Base-by-base conservation (phyloP, 2,329 filamentous ascomycete genomes). In the Karstenula rhodostoma region DNA sequence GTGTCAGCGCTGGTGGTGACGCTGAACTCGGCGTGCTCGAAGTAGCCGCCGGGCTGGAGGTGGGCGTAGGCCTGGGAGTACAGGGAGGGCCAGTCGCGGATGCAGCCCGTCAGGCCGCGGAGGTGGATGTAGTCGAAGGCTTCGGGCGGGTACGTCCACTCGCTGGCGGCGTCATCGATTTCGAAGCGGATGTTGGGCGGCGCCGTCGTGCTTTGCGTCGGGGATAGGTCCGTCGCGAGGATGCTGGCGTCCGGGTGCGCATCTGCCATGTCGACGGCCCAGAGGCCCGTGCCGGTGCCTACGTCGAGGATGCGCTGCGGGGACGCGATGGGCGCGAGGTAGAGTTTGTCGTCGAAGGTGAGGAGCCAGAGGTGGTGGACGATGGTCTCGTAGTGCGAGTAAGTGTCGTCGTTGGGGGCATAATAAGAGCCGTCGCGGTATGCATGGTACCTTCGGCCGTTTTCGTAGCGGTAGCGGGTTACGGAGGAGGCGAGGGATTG, bases 141-240 rank as follows among this genome's bases (percentile, higher is more conserved):
- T 47, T 72, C 59, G 9, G 67, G 56, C 1, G 75, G 73, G 63
- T 79, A 82, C 8, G 75, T 75, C 79, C 81, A 82, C 49, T 78
- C 70, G 49, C 67, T 68, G 64, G 69, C 73, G 23, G 75, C 72
- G 67, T 82, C 81, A 66, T 82, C 80, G 64, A 82, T 76, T 65
- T 82, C 78, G 67, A 82, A 82, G 29, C 69, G 71, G 57, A 80
- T 73, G 64, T 82, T 82, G 2, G 78, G 73, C 5, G 79, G 77
- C 2, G 77, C 71, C 43, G 63, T 70, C 15, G 66, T 66, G 25
- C 68, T 65, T 61, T 78, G 73, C 49, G 73, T 73, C 4, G 77
- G 76, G 19, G 71, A 75, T 15, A 78, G 69, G 48, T 80, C 76
- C 1, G 74, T 75, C 55, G 70, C 74, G 19, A 74, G 74, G 22